phyloP scores from a whole-genome alignment of 2,329 filamentous ascomycete species.

The Calonectria hawksworthii region DNA sequence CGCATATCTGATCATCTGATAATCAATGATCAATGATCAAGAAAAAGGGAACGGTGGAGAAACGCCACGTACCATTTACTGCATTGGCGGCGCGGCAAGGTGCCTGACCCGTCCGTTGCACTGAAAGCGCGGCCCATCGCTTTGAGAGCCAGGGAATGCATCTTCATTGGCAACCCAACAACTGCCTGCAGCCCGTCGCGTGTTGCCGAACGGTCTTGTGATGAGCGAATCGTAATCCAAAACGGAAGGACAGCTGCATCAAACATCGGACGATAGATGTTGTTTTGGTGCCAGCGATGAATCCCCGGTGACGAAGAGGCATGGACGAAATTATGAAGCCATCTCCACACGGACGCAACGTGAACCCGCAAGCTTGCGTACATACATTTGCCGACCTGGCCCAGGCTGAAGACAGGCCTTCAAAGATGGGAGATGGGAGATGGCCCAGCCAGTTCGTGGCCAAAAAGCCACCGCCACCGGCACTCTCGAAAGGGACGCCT shows the following conservation, averaged over 20 bases:
- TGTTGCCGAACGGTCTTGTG: neutral
- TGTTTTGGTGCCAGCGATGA: neutral
- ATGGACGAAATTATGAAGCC: neutral
- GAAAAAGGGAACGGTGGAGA: neutral
- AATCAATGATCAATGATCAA: slow-evolving; percentile 6
- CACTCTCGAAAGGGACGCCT: neutral
- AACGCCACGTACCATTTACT: neutral
- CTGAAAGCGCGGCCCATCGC: neutral
- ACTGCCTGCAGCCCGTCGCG: neutral
- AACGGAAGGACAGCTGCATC: neutral
- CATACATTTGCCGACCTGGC: neutral
- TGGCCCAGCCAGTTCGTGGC: neutral
- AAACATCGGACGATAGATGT: neutral
- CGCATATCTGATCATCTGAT: slow-evolving; percentile 12
- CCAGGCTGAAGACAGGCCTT: neutral
- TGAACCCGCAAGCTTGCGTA: neutral
- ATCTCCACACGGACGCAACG: neutral
- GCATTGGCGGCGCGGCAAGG: neutral
- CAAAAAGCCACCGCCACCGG: neutral
- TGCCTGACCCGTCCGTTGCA: neutral
- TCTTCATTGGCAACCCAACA: neutral
- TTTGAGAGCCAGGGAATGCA: neutral
- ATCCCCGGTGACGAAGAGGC: neutral
- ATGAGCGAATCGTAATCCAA: neutral
- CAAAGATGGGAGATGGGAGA: neutral